Base-by-base conservation (phyloP, 805 yeast genomes). In the Lipomyces japonicus region DNA sequence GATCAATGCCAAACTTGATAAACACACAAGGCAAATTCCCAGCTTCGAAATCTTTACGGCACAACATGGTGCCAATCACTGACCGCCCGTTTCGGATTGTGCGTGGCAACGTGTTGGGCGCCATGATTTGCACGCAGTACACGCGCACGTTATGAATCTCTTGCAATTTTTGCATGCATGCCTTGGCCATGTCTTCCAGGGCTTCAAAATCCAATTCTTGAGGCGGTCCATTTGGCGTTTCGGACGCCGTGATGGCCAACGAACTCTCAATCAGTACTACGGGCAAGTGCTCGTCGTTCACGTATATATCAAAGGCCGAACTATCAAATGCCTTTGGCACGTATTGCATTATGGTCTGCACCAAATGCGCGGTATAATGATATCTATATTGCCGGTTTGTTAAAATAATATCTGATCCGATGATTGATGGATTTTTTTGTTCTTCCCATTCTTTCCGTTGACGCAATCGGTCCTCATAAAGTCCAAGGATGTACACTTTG, bases 51-150 rank as follows among this genome's bases (percentile, higher is more conserved):
- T 79, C 77, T 57, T 82, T 79, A 62, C 82, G 86, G 68, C 86
- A 88, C 61, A 81, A 76, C 84, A 81, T 86, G 60, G 90, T 93
- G 0, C 97, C 97, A 55, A 93, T 84, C 60, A 93, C 97, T 19
- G 87, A 74, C 6, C 96, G 83, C 21, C 96, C 96, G 66, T 86
- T 81, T 59, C 93, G 73, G 62, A 81, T 73, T 28, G 95, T 83
- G 63, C 95, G 78, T 2, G 98, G 96, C 23, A 93, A 71, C 0
- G 89, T 75, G 50, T 86, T 86, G 22, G 86, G 83, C 23, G 87
- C 84, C 1, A 91, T 84, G 2, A 90, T 82, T 54, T 88, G 63
- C 2, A 90, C 82, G 66, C 96, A 89, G 63, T 83, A 85, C 1
- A 90, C 79, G 28, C 93, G 75, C 42, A 93, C 81, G 51, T 77